These are phyloP conservation scores for Russula lepida DNA, from an alignment of 768 basidiomycete genomes.

Conservation along the genomic window DNA sequence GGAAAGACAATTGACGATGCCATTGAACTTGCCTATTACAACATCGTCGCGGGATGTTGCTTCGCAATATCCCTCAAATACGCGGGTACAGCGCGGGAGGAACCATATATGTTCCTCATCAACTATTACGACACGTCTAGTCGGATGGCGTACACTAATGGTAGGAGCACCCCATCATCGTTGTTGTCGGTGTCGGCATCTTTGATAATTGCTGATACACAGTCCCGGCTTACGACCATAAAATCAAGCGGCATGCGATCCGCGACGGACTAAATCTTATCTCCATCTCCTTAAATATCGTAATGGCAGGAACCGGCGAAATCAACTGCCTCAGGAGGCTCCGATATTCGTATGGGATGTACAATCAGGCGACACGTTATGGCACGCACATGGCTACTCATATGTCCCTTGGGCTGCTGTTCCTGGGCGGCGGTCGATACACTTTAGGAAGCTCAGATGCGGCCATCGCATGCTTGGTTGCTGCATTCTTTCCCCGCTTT, in stretches of 20 bases:
- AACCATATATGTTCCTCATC: constrained; percentile 79
- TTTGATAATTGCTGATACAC: constrained; percentile 1
- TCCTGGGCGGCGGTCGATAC: constrained; percentile 87
- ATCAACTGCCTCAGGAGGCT: constrained; percentile 81
- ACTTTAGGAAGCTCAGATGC: constrained; percentile 89
- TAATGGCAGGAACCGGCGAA: constrained; percentile 97
- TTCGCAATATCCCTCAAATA: constrained; percentile 89
- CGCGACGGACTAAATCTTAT: constrained; percentile 85
- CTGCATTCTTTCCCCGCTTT: constrained; percentile 89
- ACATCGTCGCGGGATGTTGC: constrained; percentile 85
- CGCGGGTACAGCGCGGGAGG: constrained; percentile 86
- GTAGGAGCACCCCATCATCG: constrained; percentile 34
- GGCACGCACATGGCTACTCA: constrained; percentile 87
- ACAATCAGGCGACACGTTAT: constrained; percentile 64
- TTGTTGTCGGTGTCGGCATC: neutral
- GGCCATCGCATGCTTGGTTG: constrained; percentile 81
- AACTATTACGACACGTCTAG: constrained; percentile 76
- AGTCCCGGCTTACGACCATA: constrained; percentile 79
- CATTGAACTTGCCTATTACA: constrained; percentile 83
- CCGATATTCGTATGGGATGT: constrained; percentile 84
- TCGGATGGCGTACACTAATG: constrained; percentile 55
- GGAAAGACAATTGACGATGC: constrained; percentile 55
- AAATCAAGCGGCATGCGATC: constrained; percentile 80
- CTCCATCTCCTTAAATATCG: constrained; percentile 78
- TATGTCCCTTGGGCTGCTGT: constrained; percentile 83